A percentile compares a stretch with the other conserved stretches of the same genome.
Evolutionary conservation across 495 filamentous ascomycete genomes (phyloP).

Genomic region (Talaromyces borbonicus): DNA sequence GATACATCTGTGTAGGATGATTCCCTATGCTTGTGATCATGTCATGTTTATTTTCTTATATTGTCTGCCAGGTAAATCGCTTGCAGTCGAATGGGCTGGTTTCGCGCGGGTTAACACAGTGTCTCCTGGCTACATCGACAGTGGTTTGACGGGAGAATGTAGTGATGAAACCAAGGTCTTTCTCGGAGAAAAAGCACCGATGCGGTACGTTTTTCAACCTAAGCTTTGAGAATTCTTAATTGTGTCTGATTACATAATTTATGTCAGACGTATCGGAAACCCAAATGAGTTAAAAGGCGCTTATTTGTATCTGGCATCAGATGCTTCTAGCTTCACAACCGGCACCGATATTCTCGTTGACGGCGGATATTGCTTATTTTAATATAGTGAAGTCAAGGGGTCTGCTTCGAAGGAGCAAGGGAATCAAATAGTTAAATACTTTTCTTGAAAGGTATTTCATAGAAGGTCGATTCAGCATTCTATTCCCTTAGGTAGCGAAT

Average conservation of each 20-base stretch:
- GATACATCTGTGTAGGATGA: constrained; percentile 67
- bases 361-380: constrained; percentile 22
- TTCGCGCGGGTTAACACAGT: constrained; percentile 78
- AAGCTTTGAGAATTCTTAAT: not conserved
- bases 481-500: too few species aligned
- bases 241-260: not conserved
- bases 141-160: constrained; percentile 51
- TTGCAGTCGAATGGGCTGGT: constrained; percentile 80
- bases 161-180: constrained; percentile 13
- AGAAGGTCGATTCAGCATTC: too few species aligned
- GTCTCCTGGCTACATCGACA: constrained; percentile 83
- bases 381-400: not conserved
- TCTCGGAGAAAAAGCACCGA: constrained; percentile 24
- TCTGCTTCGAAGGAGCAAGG: too few species aligned
- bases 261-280: constrained; percentile 8
- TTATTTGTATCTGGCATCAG: constrained; percentile 25
- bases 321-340: constrained; percentile 29
- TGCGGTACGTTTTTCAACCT: constrained; percentile 17
- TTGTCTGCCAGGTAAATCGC: constrained; percentile 23
- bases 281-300: constrained; percentile 5
- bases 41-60: not conserved
- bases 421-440: too few species aligned
- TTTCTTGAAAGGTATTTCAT: too few species aligned
- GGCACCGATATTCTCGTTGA: constrained; percentile 26
- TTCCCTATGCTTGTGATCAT: not conserved